Percentiles rank a stretch among this genome's conserved stretches.
Conservation (phyloP, 106 monocot species). For the Apostasia shenzhenica region DNA sequence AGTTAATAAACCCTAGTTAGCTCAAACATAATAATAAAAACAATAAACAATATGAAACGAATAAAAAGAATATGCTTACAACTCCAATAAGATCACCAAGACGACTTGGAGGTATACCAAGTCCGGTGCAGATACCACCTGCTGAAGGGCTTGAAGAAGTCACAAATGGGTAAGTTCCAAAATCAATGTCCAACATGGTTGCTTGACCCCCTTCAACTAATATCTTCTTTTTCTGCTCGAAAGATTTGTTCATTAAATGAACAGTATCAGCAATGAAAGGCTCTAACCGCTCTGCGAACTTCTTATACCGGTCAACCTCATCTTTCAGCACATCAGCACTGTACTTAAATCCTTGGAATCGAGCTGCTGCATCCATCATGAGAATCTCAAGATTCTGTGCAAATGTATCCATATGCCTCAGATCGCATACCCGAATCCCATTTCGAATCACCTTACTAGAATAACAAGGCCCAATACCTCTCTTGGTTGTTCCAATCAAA, state of each 20-base stretch:
- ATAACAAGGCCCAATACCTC: slow-evolving; percentile 95
- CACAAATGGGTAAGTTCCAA: slow-evolving; percentile 97
- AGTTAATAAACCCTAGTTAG: too few relatives aligned
- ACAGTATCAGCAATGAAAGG: slow-evolving; percentile 82
- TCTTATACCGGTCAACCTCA: slow-evolving; percentile 72
- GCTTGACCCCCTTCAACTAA: slow-evolving; percentile 98
- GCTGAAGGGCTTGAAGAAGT: slow-evolving; percentile 97
- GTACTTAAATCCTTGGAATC: slow-evolving; percentile 70
- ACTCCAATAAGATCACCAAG: slow-evolving; percentile 92
- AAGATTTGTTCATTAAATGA: slow-evolving; percentile 63
- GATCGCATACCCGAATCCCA: slow-evolving; percentile 75
- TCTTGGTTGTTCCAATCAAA: slow-evolving; percentile 91
- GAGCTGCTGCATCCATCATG: slow-evolving; percentile 70
- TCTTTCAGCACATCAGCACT: slow-evolving; percentile 44
- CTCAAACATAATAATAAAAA: too few relatives aligned
- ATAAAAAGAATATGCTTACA: slow-evolving; percentile 29
- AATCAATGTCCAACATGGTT: slow-evolving; percentile 96
- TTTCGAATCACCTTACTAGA: slow-evolving; percentile 82
- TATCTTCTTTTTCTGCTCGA: slow-evolving; percentile 68
- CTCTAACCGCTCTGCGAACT: slow-evolving; percentile 66
- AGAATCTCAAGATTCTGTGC: slow-evolving; percentile 58
- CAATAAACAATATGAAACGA: too few relatives aligned
- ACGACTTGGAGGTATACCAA: slow-evolving; percentile 78
- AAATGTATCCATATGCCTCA: slow-evolving; percentile 88
- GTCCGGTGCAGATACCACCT: slow-evolving; percentile 93